Base-by-base conservation (phyloP, 2,329 filamentous ascomycete species). In the Decorospora gaudefroyi region DNA sequence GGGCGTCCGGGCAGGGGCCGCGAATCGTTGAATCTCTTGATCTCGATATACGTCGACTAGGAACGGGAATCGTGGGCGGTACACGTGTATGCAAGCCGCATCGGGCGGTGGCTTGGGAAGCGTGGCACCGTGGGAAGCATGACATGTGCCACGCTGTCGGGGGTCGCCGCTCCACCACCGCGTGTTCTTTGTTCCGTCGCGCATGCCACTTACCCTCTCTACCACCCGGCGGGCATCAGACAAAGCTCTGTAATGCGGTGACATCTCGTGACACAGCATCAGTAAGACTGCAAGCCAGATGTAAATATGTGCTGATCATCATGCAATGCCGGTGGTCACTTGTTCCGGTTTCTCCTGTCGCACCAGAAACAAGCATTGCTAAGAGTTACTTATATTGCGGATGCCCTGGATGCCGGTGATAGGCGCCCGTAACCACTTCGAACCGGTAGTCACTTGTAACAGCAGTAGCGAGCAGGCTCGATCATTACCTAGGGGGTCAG, bases 41-140 rank as follows among this genome's bases (percentile, higher is more conserved):
- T 58, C 55, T 46, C 33, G 34, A 33, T 45, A 28, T 9, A 23
- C 30, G 21, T 52, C 36, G 52, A 58, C 42, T 49, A 17, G 29
- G 42, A 46, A 34, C 30, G 40, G 46, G 41, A 53, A 61, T 61
- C 58, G 54, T 42, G 50, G 49, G 34, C 27, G 15, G 34, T 21
- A 39, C 39, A 50, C 42, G 48, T 52, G 42, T 28, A 32, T 29
- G 8, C 18, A 18, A 18, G 23, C 42, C 37, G 11, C 4, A 18
- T 46, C 13, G 36, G 37, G n/a, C n/a, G n/a, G n/a, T n/a, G n/a
- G n/a, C n/a, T n/a, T n/a, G n/a, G n/a, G n/a, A n/a, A n/a, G n/a
- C n/a, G n/a, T n/a, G n/a, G n/a, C n/a, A n/a, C 19, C 34, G 18
- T 15, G 6, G 21, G 13, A 17, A n/a, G n/a, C 15, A 43, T 37